Evolutionary conservation across 352 stramenopile genomes (phyloP).

Genomic region (Globisporangium perplexum): DNA sequence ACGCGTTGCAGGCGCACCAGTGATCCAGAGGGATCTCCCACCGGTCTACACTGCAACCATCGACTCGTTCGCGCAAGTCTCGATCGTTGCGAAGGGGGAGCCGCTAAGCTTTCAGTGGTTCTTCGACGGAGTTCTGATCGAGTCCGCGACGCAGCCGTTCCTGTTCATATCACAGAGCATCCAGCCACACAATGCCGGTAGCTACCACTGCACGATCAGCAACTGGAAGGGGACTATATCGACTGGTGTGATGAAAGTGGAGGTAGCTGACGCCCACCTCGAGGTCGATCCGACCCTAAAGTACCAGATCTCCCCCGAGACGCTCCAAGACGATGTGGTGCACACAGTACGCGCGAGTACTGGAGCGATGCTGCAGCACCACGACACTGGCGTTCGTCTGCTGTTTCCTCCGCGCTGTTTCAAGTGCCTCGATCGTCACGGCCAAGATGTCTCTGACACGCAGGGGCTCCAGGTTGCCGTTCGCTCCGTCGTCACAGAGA

Average conservation of each 20-base stretch:
- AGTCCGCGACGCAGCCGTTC: conserved; percentile 34
- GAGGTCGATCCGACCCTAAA: conserved; percentile 29
- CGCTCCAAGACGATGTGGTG: conserved; percentile 12
- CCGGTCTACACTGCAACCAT: conserved; percentile 23
- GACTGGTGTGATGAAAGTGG: conserved; percentile 28
- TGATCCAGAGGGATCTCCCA: conserved; percentile 44
- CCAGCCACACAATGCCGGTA: conserved; percentile 46
- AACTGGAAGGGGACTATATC: conserved; percentile 40
- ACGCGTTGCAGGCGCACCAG: conserved; percentile 23
- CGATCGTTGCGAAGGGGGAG: conserved; percentile 53
- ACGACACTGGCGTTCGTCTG: conserved; percentile 22
- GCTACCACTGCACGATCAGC: conserved; percentile 49
- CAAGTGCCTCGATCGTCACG: conserved; percentile 28
- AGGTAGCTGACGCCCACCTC: conserved; percentile 42
- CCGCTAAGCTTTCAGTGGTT: conserved; percentile 70
- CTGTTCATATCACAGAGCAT: conserved; percentile 49
- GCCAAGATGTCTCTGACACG: conserved; percentile 39
- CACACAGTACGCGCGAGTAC: conserved; percentile 28
- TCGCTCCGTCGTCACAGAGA: conserved; percentile 1
- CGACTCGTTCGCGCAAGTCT: conserved; percentile 45
- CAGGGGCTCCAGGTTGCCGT: conserved; percentile 48
- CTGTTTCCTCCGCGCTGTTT: conserved; percentile 52
- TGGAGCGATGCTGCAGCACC: conserved; percentile 29
- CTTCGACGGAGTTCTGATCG: conserved; percentile 19
- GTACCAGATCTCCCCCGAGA: conserved; percentile 30